Base-by-base conservation (phyloP, 1,284 basidiomycete genomes). In the Bondarzewia mesenterica region DNA sequence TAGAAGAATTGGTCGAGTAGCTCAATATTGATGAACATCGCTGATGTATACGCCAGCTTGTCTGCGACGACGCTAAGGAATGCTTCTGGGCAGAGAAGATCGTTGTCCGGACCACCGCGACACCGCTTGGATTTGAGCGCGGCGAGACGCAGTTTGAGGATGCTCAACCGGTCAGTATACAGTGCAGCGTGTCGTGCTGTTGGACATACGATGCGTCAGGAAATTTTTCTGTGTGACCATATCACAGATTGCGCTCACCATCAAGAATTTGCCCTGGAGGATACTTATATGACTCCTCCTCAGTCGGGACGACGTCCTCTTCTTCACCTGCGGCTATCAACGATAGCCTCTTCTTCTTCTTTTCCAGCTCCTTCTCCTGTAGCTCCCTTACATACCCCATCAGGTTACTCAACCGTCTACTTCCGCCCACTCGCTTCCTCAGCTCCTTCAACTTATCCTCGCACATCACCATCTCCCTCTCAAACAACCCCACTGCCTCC, bases 21-120 rank as follows among this genome's bases (percentile, higher is more conserved):
- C 66, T 99, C 95, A 51, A 97, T 94, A 68, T 91, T 97, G 75
- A 99, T 95, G 68, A 99, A 99, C 89, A 98, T 93, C 2, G 94
- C 85, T 1, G 92, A 89, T 0, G 94, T 98, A 63, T 94, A 89
- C 0, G 95, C 93, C 29, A 99, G 76, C 68, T 99, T 98, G 66
- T 98, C 93, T 2, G 95, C 92, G 8, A 99, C 93, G 25, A 96
- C 92, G 57, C 93, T 87, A 52, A 99, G 74, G 77, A 99, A 99
- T 0, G 90, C 88, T 64, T 99, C 96, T 0, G 96, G 96, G 65
- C 96, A 99, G 61, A 98, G 80, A 2, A 85, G 76, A 48, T 94
- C 87, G 54, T 80, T 89, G 42, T 90, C 83, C 1, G 93, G 92
- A 0, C 95, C 94, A 0, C 74, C 70, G 50, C 83, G 82, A 67